phyloP scores from a whole-genome alignment of 2,329 filamentous ascomycete species.

The Pyricularia grisea region DNA sequence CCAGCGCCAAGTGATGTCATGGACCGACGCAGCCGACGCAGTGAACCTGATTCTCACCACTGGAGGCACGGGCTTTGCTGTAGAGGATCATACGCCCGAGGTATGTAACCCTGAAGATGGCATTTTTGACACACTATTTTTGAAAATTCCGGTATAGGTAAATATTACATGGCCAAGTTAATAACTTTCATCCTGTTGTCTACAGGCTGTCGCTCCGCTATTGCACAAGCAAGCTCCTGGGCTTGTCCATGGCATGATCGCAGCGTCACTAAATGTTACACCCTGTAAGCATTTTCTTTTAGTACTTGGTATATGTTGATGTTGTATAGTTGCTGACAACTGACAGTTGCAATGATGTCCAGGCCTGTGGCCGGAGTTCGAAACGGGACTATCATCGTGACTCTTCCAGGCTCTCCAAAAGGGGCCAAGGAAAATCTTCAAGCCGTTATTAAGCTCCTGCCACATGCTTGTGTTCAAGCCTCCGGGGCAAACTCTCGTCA shows the following conservation, averaged over 20 bases:
- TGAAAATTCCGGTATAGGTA: slow-evolving; percentile 7
- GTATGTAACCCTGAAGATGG: background rate
- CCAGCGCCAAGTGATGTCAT: slow-evolving; percentile 60
- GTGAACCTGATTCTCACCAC: slow-evolving; percentile 78
- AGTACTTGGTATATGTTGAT: background rate
- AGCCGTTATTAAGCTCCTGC: slow-evolving; percentile 78
- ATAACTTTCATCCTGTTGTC: background rate
- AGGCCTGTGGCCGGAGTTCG: slow-evolving; percentile 84
- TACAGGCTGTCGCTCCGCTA: slow-evolving; percentile 60
- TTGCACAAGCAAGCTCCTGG: slow-evolving; percentile 82
- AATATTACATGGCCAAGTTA: slow-evolving; percentile 21
- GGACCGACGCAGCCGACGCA: slow-evolving; percentile 55
- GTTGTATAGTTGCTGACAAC: background rate
- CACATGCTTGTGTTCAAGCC: slow-evolving; percentile 89
- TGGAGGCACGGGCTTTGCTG: slow-evolving; percentile 87
- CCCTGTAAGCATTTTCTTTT: slow-evolving; percentile 56
- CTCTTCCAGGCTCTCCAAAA: slow-evolving; percentile 89
- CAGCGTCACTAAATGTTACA: slow-evolving; percentile 74
- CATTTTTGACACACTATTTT: slow-evolving; percentile 31
- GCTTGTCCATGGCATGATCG: slow-evolving; percentile 90
- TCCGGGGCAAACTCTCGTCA: slow-evolving; percentile 71
- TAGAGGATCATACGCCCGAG: slow-evolving; percentile 79
- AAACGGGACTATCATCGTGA: slow-evolving; percentile 73
- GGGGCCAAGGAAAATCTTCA: slow-evolving; percentile 90
- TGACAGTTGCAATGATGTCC: slow-evolving; percentile 90